Evolutionary conservation across 75 land plant species (phyloP).

Genomic region (Selaginella moellendorffii): DNA sequence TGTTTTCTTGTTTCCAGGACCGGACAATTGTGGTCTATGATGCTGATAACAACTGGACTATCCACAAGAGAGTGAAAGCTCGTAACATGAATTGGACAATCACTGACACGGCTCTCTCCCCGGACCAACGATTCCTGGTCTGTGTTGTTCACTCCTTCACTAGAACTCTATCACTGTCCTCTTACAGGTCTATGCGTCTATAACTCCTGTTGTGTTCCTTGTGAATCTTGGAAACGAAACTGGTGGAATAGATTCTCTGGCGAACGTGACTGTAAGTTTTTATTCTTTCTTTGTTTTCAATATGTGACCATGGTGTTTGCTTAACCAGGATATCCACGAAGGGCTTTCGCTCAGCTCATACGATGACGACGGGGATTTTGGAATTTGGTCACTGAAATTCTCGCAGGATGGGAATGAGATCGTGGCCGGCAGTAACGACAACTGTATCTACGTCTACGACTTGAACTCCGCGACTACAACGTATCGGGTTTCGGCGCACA

Average conservation of each 20-base stretch:
- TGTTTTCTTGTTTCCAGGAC: slow-evolving; percentile 30
- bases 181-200: slow-evolving; percentile 72
- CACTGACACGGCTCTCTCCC: slow-evolving; percentile 83
- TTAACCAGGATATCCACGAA: slow-evolving; percentile 73
- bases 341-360: slow-evolving; percentile 50
- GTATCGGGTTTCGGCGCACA: slow-evolving; percentile 49
- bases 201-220: slow-evolving; percentile 74
- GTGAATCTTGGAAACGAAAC: slow-evolving; percentile 55
- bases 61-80: slow-evolving; percentile 56
- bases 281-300: background rate
- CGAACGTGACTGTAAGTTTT: slow-evolving; percentile 69
- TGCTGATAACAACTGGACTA: slow-evolving; percentile 58
- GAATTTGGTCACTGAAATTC: slow-evolving; percentile 70
- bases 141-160: background rate
- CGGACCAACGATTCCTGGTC: slow-evolving; percentile 69
- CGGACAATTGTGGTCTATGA: slow-evolving; percentile 62
- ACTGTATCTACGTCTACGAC: slow-evolving; percentile 79
- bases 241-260: slow-evolving; percentile 43
- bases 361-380: slow-evolving; percentile 36
- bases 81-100: slow-evolving; percentile 75
- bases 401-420: slow-evolving; percentile 81
- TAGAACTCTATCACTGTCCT: background rate
- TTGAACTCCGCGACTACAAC: slow-evolving; percentile 47
- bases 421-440: slow-evolving; percentile 72
- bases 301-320: no score